These are phyloP conservation scores for Physcomitrellopsis africana DNA, from an alignment of 225 moss, liverwort and hornwort genomes.

Conservation along the genomic window DNA sequence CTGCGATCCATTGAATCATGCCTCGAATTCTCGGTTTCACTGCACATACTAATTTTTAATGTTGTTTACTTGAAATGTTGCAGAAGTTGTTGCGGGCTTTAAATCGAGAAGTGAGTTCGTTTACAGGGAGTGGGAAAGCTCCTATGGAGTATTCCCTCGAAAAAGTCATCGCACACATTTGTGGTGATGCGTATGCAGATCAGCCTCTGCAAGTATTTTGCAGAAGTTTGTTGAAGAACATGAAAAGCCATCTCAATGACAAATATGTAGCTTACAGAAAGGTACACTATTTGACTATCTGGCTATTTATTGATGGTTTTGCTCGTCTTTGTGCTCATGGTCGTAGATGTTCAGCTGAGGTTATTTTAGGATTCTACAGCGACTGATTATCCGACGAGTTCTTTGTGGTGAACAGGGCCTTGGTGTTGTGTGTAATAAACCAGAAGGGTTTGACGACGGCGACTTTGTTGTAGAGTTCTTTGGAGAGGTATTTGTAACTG, in stretches of 20 bases:
- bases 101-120: slow-evolving; percentile 81
- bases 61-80: slow-evolving; percentile 29
- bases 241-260: slow-evolving; percentile 72
- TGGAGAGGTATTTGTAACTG: slow-evolving; percentile 71
- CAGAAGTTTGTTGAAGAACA: slow-evolving; percentile 74
- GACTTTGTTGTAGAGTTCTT: slow-evolving; percentile 99
- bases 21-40: background rate
- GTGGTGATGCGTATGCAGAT: slow-evolving; percentile 56
- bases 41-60: slow-evolving; percentile 22
- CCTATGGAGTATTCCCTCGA: slow-evolving; percentile 94
- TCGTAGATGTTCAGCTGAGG: slow-evolving; percentile 17
- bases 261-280: slow-evolving; percentile 98
- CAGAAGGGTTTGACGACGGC: slow-evolving; percentile 82
- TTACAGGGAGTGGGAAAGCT: slow-evolving; percentile 86
- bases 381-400: slow-evolving; percentile 17
- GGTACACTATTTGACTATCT: slow-evolving; percentile 40
- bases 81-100: slow-evolving; percentile 88
- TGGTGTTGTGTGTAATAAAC: slow-evolving; percentile 96
- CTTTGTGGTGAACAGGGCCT: slow-evolving; percentile 72
- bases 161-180: slow-evolving; percentile 68
- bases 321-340: slow-evolving; percentile 9
- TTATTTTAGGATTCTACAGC: slow-evolving; percentile 7
- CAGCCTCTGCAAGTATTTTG: slow-evolving; percentile 69
- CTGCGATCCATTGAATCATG: too few species aligned
- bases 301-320: background rate